Conservation (phyloP, 2,329 filamentous ascomycete species). For the Elsinoe batatas region DNA sequence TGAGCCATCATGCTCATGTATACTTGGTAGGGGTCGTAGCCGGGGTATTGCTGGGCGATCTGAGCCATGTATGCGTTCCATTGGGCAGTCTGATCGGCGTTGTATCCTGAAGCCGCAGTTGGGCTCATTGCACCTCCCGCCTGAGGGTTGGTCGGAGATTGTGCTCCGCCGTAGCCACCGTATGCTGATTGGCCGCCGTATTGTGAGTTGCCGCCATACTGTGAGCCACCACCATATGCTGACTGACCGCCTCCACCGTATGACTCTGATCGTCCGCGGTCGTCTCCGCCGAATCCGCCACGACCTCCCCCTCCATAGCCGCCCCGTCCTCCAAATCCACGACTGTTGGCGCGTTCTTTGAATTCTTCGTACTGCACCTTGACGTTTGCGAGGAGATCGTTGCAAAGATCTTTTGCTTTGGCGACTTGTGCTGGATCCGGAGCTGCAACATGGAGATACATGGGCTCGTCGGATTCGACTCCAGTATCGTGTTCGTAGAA, state of each 20-base stretch:
- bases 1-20: constrained; percentile 18
- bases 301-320: constrained; percentile 28
- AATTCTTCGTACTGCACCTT: constrained; percentile 80
- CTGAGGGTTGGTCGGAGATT: constrained; percentile 24
- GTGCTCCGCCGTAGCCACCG: constrained; percentile 14
- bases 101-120: constrained; percentile 17
- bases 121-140: constrained; percentile 19
- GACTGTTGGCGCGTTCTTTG: constrained; percentile 55
- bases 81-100: constrained; percentile 17
- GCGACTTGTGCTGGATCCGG: constrained; percentile 81
- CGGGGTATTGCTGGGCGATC: constrained; percentile 49
- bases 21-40: constrained; percentile 61
- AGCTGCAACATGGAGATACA: constrained; percentile 92
- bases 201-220: constrained; percentile 16
- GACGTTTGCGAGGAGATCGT: constrained; percentile 79
- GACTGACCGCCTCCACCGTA: constrained; percentile 19
- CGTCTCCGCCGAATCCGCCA: constrained; percentile 31
- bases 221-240: constrained; percentile 22
- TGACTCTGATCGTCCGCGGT: constrained; percentile 23
- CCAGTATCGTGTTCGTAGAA: constrained; percentile 87
- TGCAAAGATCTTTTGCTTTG: constrained; percentile 76
- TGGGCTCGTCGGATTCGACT: constrained; percentile 83
- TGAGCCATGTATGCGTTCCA: constrained; percentile 3
- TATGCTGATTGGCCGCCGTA: constrained; percentile 13
- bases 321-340: constrained; percentile 30